Base-by-base conservation (phyloP, 2,329 filamentous ascomycete genomes). In the Tolypocladium ophioglossoides region DNA sequence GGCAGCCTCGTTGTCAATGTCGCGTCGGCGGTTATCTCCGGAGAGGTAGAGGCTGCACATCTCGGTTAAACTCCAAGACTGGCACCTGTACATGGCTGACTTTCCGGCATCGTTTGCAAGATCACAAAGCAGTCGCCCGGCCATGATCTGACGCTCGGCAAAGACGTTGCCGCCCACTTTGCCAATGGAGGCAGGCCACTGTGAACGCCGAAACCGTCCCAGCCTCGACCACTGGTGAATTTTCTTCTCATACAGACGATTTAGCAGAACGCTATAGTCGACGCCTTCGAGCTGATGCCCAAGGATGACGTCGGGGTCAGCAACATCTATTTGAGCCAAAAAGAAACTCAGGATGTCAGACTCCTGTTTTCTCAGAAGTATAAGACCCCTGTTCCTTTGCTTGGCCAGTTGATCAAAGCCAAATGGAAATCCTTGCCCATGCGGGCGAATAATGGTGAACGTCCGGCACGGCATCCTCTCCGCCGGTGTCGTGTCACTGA, bases 231-330 rank as follows among this genome's bases (percentile, higher is more conserved):
- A 99, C 56, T 91, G 89, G 18, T 89, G 89, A 0, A 89, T 94
- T 70, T 92, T 97, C 71, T 87, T 91, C 65, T 95, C 89, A 57
- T 89, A 84, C 62, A 99, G 76, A 51, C 94, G 85, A 67, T 83
- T 95, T 30, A 99, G 76, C 12, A 99, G 76, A 54, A 96, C 85
- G 61, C 91, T 95, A 68, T 95, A 95, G 67, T 99, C 94, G 4
- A 96, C 91, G 63, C 95, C 94, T 69, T 99, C 94, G n/a, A 99
- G 79, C 64, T 95, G 87, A 69, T 99, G 92, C 14, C 94, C 94
- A 61, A 97, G 79, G 38, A 99, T 81, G 34, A 96, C 91, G 74
- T 99, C 94, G 0, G 94, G 94, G 64, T 99, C 94, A 57, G 88
- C 85, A 34, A 86, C 80, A 63, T 95, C 89, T 40, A 99, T 79